Conservation (phyloP, 2,329 filamentous ascomycete species). For the Periconia sp. region DNA sequence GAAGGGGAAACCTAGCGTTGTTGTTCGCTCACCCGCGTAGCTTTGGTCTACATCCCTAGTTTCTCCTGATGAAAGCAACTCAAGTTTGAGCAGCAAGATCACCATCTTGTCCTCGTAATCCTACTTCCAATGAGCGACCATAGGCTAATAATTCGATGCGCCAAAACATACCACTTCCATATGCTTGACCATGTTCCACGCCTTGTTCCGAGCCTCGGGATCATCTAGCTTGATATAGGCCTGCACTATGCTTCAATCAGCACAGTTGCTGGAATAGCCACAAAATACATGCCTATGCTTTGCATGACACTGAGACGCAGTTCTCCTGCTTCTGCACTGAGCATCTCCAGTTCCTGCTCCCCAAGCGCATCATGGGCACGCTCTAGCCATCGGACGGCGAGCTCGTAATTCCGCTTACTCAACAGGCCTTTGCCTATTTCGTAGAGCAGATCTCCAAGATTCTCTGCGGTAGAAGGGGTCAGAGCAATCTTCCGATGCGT, state of each 20-base stretch:
- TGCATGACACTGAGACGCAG: conserved; percentile 72
- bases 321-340: conserved; percentile 67
- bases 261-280: too few species aligned
- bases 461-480: conserved; percentile 62
- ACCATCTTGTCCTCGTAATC: conserved; percentile 69
- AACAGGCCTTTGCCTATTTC: conserved; percentile 72
- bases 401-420: conserved; percentile 57
- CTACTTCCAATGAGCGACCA: conserved; percentile 4
- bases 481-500: conserved; percentile 45
- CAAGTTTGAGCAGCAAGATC: conserved; percentile 71
- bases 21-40: conserved; percentile 41
- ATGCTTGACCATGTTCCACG: conserved; percentile 63
- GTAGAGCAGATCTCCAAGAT: conserved; percentile 70
- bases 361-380: conserved; percentile 68
- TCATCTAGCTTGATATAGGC: conserved; percentile 58
- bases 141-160: background rate
- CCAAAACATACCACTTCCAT: conserved; percentile 59
- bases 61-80: conserved; percentile 62
- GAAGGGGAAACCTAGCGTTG: background rate
- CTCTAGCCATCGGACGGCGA: conserved; percentile 75
- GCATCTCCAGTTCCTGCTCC: conserved; percentile 58
- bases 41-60: conserved; percentile 48
- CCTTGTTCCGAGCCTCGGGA: conserved; percentile 55
- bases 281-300: conserved; percentile 40
- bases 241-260: conserved; percentile 55